Percentiles rank a stretch among this genome's conserved stretches.
Conservation (phyloP, 2,329 filamentous ascomycete species). For the Cercospora brassicicola region DNA sequence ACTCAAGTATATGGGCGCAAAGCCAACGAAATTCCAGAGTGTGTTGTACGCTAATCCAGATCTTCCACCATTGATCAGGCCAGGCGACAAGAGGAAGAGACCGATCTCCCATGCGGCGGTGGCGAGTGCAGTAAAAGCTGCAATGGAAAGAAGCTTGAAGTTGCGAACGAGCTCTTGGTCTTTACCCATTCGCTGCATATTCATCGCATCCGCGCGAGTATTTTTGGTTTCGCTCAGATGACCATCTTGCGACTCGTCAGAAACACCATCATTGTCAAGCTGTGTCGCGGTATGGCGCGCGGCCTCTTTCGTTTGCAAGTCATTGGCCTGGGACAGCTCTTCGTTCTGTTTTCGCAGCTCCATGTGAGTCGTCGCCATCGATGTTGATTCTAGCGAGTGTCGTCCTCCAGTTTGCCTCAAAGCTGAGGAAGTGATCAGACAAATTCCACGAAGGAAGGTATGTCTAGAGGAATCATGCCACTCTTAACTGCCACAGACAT, state of each 20-base stretch:
- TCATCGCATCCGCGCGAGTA: slow-evolving; percentile 9
- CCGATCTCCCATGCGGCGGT: slow-evolving; percentile 26
- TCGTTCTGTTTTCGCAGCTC: neutral
- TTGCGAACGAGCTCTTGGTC: slow-evolving; percentile 24
- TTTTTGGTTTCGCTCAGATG: slow-evolving; percentile 7
- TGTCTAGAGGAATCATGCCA: neutral
- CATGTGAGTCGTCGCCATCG: neutral
- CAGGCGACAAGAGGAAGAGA: neutral
- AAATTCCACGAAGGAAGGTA: neutral
- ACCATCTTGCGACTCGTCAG: slow-evolving; percentile 1
- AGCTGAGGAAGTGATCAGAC: neutral
- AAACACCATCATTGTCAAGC: neutral
- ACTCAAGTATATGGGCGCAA: slow-evolving; percentile 21
- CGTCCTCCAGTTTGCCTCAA: neutral
- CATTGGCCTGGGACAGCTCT: neutral
- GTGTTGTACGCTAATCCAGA: slow-evolving; percentile 33
- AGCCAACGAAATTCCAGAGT: slow-evolving; percentile 30
- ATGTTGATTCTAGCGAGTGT: neutral
- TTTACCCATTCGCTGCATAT: slow-evolving; percentile 28
- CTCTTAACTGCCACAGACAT: neutral
- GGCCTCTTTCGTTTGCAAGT: neutral
- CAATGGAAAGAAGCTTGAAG: slow-evolving; percentile 26
- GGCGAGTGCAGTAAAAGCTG: slow-evolving; percentile 21
- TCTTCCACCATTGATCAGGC: slow-evolving; percentile 30
- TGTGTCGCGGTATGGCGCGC: neutral